phyloP scores from a whole-genome alignment of 495 filamentous ascomycete genomes.

The Pyronema omphalodes region DNA sequence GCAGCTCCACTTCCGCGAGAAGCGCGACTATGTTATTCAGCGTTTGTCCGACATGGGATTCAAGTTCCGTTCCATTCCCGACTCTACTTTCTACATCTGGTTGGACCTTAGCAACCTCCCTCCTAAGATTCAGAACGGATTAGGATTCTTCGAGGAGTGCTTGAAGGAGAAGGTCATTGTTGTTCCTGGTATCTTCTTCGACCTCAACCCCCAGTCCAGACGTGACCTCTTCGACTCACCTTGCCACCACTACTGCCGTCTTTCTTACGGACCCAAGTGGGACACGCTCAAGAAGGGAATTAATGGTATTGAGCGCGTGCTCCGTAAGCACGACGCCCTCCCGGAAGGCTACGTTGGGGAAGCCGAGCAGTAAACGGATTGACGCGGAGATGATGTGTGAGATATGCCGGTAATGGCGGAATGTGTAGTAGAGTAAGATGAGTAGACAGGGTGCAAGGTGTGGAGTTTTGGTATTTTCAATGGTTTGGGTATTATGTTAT shows the following conservation, averaged over 20 bases:
- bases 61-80: conserved; percentile 47
- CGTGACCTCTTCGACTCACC: conserved; percentile 86
- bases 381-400: too few species aligned
- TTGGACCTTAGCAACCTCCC: conserved; percentile 48
- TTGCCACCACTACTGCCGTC: conserved; percentile 85
- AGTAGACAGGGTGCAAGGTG: too few species aligned
- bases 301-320: conserved; percentile 73
- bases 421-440: too few species aligned
- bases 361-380: neutral
- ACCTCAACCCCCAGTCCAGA: conserved; percentile 77
- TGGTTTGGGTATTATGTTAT: too few species aligned
- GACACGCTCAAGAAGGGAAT: conserved; percentile 68
- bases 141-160: conserved; percentile 93
- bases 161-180: conserved; percentile 86
- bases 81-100: conserved; percentile 90
- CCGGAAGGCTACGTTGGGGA: neutral
- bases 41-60: conserved; percentile 73
- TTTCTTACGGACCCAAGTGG: conserved; percentile 83
- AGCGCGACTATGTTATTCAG: conserved; percentile 72
- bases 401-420: too few species aligned
- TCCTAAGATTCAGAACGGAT: conserved; percentile 63
- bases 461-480: too few species aligned
- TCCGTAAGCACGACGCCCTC: conserved; percentile 34
- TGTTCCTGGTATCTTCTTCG: conserved; percentile 82
- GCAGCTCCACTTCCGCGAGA: conserved; percentile 70